Evolutionary conservation across 2,329 filamentous ascomycete species (phyloP).

Genomic region (Taxawa tesnikishii): DNA sequence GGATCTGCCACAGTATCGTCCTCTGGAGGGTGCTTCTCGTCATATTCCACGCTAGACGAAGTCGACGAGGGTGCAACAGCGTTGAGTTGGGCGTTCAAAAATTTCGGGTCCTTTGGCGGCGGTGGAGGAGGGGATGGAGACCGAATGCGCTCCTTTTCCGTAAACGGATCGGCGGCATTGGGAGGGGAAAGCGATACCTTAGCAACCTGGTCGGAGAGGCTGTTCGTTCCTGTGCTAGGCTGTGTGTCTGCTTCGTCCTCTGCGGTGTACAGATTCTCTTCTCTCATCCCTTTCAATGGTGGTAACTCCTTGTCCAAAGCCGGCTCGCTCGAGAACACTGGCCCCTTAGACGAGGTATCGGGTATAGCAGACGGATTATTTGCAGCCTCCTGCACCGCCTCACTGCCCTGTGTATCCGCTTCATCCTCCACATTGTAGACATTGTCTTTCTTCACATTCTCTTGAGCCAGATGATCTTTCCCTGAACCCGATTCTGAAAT

Average conservation of each 20-base stretch:
- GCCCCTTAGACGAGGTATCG: not conserved
- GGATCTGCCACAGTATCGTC: slow-evolving; percentile 11
- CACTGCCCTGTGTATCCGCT: not conserved
- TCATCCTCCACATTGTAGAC: not conserved
- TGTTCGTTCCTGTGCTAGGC: not conserved
- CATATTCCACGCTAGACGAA: slow-evolving; percentile 11
- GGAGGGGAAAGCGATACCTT: no score
- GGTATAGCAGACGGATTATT: not conserved
- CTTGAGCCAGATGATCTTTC: no score
- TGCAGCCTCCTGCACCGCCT: not conserved
- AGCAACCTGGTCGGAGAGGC: not conserved
- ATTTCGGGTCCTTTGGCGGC: slow-evolving; percentile 17
- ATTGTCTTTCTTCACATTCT: not conserved
- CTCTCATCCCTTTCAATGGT: not conserved
- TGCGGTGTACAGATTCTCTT: not conserved
- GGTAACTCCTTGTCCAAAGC: not conserved
- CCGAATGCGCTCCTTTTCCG: slow-evolving; percentile 6
- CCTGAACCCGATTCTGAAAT: no score
- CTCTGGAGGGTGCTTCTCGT: slow-evolving; percentile 17
- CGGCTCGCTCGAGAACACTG: not conserved
- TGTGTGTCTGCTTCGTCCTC: not conserved
- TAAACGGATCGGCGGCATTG: not conserved
- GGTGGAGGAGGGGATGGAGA: slow-evolving; percentile 17
- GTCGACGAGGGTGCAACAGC: slow-evolving; percentile 1
- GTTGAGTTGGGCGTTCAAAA: slow-evolving; percentile 5